Evolutionary conservation across 352 stramenopile species (phyloP).

Genomic region (Globisporangium iwayamae): DNA sequence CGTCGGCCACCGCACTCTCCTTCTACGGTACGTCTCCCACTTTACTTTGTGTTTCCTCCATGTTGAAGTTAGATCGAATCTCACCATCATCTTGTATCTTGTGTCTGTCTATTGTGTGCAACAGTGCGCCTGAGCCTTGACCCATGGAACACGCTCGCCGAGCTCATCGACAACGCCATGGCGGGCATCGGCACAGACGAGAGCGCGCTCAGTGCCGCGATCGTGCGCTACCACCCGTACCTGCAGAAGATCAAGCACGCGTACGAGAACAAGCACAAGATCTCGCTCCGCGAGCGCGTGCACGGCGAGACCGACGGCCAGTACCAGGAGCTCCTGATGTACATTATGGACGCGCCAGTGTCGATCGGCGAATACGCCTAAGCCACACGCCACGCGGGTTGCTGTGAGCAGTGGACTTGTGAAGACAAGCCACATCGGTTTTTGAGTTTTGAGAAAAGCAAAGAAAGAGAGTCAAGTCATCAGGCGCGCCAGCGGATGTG

Average conservation of each 20-base stretch:
- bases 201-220: constrained; percentile 53
- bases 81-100: constrained; percentile 5
- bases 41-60: neutral
- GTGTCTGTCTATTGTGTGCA: neutral
- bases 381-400: neutral
- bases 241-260: constrained; percentile 35
- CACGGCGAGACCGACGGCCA: constrained; percentile 30
- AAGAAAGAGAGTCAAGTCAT: neutral
- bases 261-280: constrained; percentile 34
- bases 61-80: neutral
- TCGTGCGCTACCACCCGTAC: constrained; percentile 63
- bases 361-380: constrained; percentile 14
- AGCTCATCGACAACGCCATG: constrained; percentile 69
- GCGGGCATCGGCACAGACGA: constrained; percentile 66
- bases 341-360: constrained; percentile 25
- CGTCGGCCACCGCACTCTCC: constrained; percentile 34
- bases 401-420: neutral
- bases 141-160: constrained; percentile 46
- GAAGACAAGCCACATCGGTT: neutral
- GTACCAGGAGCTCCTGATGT: constrained; percentile 30
- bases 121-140: constrained; percentile 50
- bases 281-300: constrained; percentile 35
- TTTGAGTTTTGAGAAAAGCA: neutral
- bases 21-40: constrained; percentile 39
- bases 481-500: neutral